Evolutionary conservation across 495 filamentous ascomycete genomes (phyloP).

Genomic region (Neurospora africana): DNA sequence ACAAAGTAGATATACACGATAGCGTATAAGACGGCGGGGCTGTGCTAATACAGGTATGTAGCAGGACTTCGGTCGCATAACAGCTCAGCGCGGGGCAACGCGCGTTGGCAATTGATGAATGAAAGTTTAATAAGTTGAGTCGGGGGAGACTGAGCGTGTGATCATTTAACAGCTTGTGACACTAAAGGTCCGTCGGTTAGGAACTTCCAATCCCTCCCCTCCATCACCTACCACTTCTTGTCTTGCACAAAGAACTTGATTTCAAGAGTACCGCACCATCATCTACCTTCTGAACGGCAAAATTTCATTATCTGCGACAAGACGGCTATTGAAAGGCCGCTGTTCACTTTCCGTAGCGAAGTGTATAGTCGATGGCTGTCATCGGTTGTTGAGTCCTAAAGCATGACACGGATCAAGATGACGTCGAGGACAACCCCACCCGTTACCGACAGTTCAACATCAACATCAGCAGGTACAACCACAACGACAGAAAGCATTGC

Average conservation of each 20-base stretch:
- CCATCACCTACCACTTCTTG: not conserved
- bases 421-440: not conserved
- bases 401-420: not conserved
- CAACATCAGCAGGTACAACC: not conserved
- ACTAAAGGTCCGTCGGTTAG: not conserved
- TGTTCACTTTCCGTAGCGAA: not conserved
- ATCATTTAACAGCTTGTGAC: not conserved
- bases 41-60: not conserved
- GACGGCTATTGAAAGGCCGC: not conserved
- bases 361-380: not conserved
- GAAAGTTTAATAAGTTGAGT: not conserved
- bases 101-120: not conserved
- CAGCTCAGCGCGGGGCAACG: not conserved
- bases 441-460: not conserved
- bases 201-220: not conserved
- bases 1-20: not conserved
- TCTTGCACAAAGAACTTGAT: not conserved
- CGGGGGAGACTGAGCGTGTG: not conserved
- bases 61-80: not conserved
- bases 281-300: not conserved
- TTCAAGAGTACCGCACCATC: not conserved
- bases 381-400: not conserved
- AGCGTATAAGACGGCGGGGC: not conserved
- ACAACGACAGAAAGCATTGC: not conserved
- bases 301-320: not conserved